Base-by-base conservation (phyloP, 345 rosid genomes). In the Hypericum androsaemum region DNA sequence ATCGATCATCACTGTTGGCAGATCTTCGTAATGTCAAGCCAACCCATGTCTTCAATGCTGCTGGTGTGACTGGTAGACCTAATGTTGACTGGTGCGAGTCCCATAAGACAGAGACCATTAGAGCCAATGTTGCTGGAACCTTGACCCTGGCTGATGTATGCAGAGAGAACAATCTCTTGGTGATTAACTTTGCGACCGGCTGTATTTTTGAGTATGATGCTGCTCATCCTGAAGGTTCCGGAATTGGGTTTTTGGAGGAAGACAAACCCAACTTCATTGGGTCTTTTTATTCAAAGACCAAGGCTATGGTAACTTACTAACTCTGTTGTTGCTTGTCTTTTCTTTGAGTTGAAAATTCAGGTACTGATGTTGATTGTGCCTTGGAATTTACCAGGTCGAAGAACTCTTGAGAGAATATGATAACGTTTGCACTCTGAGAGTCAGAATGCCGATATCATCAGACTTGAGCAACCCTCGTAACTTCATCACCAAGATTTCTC, bases 361-460 rank as follows among this genome's bases (percentile, higher is more conserved):
- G 7, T 46, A 10, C 38, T 12, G 39, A 17, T 37, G 7, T 51
- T 51, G 41, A 51, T 51, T 14, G 5, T 35, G 8, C 8, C 32
- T 47, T 12, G 48, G 12, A 28, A 22, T 35, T 32, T n/a, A 35
- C 12, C 50, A 60, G 64, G 56, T 60, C 42, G 64, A 60, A 37
- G 64, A 60, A 37, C 64, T 60, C 11, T 8, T 60, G 57, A 43
- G 28, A 52, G 64, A 60, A 44, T 60, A 51, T 35, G 64, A 60
- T 7, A 60, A 60, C 32, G 64, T 60, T 6, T 60, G 64, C 64
- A 60, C 44, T 12, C 64, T 60, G 5, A 32, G 64, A 17, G 64
- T 60, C 36, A 44, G 64, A 12, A 60, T 60, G 64, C 56, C 64
- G 38, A 60, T 60, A 60, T 60, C 64, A 13, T 60, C 64, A n/a